Conservation (phyloP, 1,139 yeast genomes). For the Debaryomyces nepalensis region DNA sequence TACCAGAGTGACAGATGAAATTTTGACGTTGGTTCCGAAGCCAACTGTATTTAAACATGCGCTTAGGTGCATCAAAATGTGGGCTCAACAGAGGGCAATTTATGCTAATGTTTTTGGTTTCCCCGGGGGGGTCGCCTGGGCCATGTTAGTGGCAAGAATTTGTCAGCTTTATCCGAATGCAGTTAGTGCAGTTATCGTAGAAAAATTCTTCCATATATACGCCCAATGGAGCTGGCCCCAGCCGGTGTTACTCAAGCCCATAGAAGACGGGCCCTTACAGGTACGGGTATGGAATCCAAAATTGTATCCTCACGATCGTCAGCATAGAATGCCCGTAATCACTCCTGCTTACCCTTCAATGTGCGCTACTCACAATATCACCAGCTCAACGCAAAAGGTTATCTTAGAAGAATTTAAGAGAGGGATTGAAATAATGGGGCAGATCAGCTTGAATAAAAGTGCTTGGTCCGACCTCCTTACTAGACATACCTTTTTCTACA, state of each 20-base stretch:
- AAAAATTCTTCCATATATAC: slow-evolving; percentile 84
- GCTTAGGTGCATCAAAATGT: slow-evolving; percentile 84
- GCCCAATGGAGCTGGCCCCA: slow-evolving; percentile 98
- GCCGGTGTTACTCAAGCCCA: slow-evolving; percentile 87
- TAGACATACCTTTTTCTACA: slow-evolving; percentile 80
- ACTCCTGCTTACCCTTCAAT: slow-evolving; percentile 99
- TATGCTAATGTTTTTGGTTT: slow-evolving; percentile 95
- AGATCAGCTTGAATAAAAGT: slow-evolving; percentile 65
- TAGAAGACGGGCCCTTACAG: slow-evolving; percentile 96
- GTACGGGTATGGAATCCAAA: slow-evolving; percentile 98
- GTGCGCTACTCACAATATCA: slow-evolving; percentile 98
- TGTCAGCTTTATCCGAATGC: slow-evolving; percentile 97
- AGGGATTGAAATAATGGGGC: slow-evolving; percentile 72
- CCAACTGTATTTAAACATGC: slow-evolving; percentile 94
- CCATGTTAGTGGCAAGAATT: slow-evolving; percentile 95
- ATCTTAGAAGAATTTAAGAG: slow-evolving; percentile 76
- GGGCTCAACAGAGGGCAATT: slow-evolving; percentile 96
- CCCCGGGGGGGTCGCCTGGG: slow-evolving; percentile 99
- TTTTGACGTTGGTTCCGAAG: slow-evolving; percentile 84
- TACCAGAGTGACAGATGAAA: slow-evolving; percentile 96
- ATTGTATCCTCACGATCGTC: slow-evolving; percentile 82
- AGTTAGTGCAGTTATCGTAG: slow-evolving; percentile 86
- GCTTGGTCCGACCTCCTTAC: slow-evolving; percentile 76
- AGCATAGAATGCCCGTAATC: slow-evolving; percentile 97
- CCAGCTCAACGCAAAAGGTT: slow-evolving; percentile 81